phyloP scores from a whole-genome alignment of 2,329 filamentous ascomycete species.

The Cladophialophora immunda region DNA sequence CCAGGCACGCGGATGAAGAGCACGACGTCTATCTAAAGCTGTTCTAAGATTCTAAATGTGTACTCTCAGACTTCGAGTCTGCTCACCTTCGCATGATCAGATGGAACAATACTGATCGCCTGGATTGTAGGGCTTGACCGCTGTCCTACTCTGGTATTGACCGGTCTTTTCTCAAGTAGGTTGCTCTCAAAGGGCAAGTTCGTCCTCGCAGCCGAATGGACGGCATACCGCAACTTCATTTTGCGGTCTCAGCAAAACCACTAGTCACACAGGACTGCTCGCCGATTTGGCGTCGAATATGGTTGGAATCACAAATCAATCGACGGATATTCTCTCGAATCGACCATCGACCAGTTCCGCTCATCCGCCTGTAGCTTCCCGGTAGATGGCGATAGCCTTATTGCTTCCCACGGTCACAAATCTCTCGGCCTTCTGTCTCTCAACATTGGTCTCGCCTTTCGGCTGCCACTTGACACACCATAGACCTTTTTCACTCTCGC shows the following conservation, averaged over 20 bases:
- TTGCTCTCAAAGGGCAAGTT: neutral
- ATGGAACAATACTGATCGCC: neutral
- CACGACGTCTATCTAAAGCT: neutral
- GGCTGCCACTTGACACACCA: conserved; percentile 88
- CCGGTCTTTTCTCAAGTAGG: neutral
- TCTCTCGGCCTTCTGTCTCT: conserved; percentile 62
- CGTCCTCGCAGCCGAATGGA: neutral
- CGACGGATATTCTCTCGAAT: neutral
- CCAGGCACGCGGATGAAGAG: neutral
- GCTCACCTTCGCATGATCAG: neutral
- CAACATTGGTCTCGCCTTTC: conserved; percentile 61
- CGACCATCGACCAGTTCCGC: neutral
- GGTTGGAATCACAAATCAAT: neutral
- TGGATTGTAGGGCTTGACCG: neutral
- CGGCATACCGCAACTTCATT: neutral
- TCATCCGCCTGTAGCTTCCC: conserved; percentile 78
- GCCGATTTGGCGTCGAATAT: neutral
- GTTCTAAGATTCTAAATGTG: neutral
- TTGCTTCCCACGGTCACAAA: conserved; percentile 84
- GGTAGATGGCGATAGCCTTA: conserved; percentile 79
- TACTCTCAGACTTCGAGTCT: neutral
- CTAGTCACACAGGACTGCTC: neutral
- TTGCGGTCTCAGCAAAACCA: neutral
- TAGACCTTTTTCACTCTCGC: conserved; percentile 83
- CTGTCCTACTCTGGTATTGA: neutral